phyloP scores from a whole-genome alignment of 1,139 yeast species.

The Suhomyces yuchorum region DNA sequence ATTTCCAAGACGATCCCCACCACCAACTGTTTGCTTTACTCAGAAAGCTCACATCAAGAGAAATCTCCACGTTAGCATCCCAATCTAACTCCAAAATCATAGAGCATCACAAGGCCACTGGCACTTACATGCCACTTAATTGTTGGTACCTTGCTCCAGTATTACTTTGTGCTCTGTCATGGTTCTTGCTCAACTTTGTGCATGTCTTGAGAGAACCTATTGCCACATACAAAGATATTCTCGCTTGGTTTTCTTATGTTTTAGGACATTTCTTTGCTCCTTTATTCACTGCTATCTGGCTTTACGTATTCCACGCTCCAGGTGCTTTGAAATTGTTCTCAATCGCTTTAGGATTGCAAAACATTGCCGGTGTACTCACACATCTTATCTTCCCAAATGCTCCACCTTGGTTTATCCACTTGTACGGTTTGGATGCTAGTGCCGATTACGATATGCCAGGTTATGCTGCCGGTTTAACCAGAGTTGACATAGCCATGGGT shows the following conservation, averaged over 20 bases:
- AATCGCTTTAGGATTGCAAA: conserved; percentile 58
- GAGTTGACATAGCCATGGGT: conserved; percentile 65
- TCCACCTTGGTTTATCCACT: conserved; percentile 70
- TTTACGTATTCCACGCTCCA: conserved; percentile 68
- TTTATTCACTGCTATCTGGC: conserved; percentile 60
- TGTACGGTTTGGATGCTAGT: conserved; percentile 54
- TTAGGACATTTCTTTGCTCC: conserved; percentile 62
- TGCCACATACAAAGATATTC: conserved; percentile 44
- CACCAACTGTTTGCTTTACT: conserved; percentile 13
- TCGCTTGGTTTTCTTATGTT: conserved; percentile 65
- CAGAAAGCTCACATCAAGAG: conserved; percentile 4
- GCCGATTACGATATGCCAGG: conserved; percentile 66
- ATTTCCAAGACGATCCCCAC: conserved; percentile 17
- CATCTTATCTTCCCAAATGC: conserved; percentile 66
- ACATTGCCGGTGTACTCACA: conserved; percentile 59
- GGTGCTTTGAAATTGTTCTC: conserved; percentile 58
- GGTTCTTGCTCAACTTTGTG: conserved; percentile 46
- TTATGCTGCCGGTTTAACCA: conserved; percentile 67
- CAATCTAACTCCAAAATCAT: conserved; percentile 12
- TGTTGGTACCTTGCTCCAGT: conserved; percentile 33
- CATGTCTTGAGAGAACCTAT: conserved; percentile 37
- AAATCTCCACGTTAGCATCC: conserved; percentile 12
- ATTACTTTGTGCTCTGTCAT: conserved; percentile 31
- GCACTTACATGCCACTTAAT: conserved; percentile 19
- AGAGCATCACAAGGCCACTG: conserved; percentile 6